Conservation (phyloP, 345 rosid species). For the Dipteronia dyeriana region DNA sequence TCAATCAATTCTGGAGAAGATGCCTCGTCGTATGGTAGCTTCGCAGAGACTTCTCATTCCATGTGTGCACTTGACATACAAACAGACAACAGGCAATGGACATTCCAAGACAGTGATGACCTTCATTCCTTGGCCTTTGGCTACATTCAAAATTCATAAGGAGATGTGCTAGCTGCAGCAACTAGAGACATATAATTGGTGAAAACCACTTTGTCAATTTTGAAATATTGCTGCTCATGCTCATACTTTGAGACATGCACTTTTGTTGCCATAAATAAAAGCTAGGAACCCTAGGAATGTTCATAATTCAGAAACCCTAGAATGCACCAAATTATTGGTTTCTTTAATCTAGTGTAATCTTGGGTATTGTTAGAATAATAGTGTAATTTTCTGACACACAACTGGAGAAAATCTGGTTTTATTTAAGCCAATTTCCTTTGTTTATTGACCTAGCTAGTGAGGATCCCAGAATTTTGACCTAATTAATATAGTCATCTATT, state of each 20-base stretch:
- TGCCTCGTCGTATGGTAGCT: conserved; percentile 46
- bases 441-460: conserved; percentile 28
- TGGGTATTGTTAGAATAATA: conserved; percentile 27
- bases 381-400: conserved; percentile 19
- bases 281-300: conserved; percentile 48
- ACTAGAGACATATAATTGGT: conserved; percentile 25
- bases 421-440: conserved; percentile 19
- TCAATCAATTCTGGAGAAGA: conserved; percentile 43
- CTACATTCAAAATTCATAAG: conserved; percentile 52
- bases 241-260: conserved; percentile 42
- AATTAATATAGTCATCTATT: conserved; percentile 13
- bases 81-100: conserved; percentile 48
- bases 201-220: conserved; percentile 40
- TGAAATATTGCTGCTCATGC: conserved; percentile 39
- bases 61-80: conserved; percentile 51
- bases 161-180: conserved; percentile 1
- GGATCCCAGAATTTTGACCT: conserved; percentile 17
- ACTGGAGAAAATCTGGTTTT: conserved; percentile 26
- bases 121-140: conserved; percentile 66
- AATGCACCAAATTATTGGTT: conserved; percentile 23
- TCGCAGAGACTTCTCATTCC: conserved; percentile 56
- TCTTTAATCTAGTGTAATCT: conserved; percentile 35
- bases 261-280: conserved; percentile 45
- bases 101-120: conserved; percentile 65
- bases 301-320: conserved; percentile 40